Evolutionary conservation across 345 rosid genomes (phyloP).

Genomic region (Garcia nutans): DNA sequence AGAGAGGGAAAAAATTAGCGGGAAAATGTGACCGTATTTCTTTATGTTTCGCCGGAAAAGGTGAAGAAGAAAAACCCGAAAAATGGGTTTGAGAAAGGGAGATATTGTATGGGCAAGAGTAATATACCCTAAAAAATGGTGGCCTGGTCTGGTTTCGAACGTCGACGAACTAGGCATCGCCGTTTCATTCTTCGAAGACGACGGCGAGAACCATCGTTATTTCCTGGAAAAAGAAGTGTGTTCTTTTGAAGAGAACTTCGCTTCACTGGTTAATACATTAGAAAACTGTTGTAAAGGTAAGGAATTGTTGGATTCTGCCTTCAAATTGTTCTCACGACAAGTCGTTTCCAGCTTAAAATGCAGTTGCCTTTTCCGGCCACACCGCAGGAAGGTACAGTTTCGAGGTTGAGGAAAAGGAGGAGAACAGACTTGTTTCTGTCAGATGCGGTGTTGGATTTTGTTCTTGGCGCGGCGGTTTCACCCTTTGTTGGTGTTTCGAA

Average conservation of each 20-base stretch:
- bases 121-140: slow-evolving; percentile 24
- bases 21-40: neutral
- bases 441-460: neutral
- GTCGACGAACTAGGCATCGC: slow-evolving; percentile 11
- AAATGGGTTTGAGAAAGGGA: slow-evolving; percentile 11
- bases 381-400: neutral
- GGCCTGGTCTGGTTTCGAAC: slow-evolving; percentile 24
- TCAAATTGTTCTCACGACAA: slow-evolving; percentile 1
- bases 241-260: slow-evolving; percentile 12
- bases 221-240: slow-evolving; percentile 13
- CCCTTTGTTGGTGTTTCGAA: slow-evolving; percentile 10
- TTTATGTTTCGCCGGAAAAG: neutral
- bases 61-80: neutral
- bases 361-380: neutral
- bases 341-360: neutral
- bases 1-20: neutral
- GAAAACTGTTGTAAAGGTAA: neutral
- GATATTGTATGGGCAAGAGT: slow-evolving; percentile 32
- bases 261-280: neutral
- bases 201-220: neutral
- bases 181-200: slow-evolving; percentile 16
- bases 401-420: neutral
- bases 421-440: neutral
- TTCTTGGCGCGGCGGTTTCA: neutral
- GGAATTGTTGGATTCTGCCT: slow-evolving; percentile 2